These are phyloP conservation scores for Trifolium pratense DNA, from an alignment of 306 rosid species.

Conservation along the genomic window DNA sequence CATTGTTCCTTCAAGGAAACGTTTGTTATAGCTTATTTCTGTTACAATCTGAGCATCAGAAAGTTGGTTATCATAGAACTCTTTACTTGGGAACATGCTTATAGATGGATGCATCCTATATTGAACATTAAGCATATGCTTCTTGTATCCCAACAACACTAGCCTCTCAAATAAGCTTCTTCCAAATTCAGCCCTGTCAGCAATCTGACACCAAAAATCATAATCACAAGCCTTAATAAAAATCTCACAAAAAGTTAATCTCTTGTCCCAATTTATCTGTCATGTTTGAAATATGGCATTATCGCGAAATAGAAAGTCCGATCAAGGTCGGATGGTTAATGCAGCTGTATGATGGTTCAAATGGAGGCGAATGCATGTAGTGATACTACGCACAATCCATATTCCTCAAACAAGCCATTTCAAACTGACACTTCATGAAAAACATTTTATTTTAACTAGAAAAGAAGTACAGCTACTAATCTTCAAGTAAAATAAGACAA, in stretches of 20 bases:
- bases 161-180: constrained; percentile 47
- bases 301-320: no score
- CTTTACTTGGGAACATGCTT: constrained; percentile 50
- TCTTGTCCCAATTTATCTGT: not conserved
- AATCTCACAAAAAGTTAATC: not conserved
- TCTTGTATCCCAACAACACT: constrained; percentile 40
- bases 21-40: not conserved
- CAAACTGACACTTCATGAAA: no score
- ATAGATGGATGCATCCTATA: constrained; percentile 62
- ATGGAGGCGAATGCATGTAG: no score
- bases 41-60: constrained; percentile 45
- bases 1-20: not conserved
- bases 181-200: no score
- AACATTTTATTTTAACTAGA: not conserved
- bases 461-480: not conserved
- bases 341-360: no score
- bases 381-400: no score
- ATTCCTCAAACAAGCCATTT: no score
- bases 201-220: constrained; percentile 32
- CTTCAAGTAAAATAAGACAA: not conserved
- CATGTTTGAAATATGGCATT: no score
- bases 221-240: not conserved
- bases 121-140: constrained; percentile 49
- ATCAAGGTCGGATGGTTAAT: no score
- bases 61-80: constrained; percentile 48